Conservation (phyloP, 768 basidiomycete species). For the Kondoa subrosea region DNA sequence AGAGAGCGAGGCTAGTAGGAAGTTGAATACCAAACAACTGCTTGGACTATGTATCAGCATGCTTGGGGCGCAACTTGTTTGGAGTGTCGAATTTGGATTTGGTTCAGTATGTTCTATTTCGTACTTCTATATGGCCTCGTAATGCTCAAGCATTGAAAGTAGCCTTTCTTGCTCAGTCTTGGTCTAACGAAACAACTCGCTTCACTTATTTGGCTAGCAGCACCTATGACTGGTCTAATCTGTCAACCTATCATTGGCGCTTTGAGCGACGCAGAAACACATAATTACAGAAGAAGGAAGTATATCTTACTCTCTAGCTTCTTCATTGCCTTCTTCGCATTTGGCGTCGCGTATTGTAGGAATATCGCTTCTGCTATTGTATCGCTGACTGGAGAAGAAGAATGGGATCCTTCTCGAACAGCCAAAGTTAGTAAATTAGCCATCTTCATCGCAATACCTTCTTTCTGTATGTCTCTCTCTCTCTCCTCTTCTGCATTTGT, state of each 20-base stretch:
- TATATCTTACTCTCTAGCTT: conserved; percentile 83
- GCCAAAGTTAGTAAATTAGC: conserved; percentile 31
- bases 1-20: neutral
- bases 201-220: conserved; percentile 70
- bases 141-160: neutral
- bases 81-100: neutral
- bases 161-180: neutral
- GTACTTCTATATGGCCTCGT: conserved; percentile 11
- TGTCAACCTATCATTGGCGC: conserved; percentile 98
- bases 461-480: neutral
- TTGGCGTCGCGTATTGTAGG: conserved; percentile 67
- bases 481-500: conserved; percentile 41
- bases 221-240: conserved; percentile 83
- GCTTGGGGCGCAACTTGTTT: neutral
- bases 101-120: neutral
- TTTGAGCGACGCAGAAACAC: conserved; percentile 86
- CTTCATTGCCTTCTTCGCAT: conserved; percentile 49
- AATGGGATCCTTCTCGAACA: conserved; percentile 56
- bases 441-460: neutral
- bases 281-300: conserved; percentile 55
- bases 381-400: conserved; percentile 58
- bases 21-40: neutral
- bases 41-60: neutral
- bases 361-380: conserved; percentile 56
- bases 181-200: conserved; percentile 52